phyloP scores from a whole-genome alignment of 805 yeast genomes.

The Ogataea neopini region DNA sequence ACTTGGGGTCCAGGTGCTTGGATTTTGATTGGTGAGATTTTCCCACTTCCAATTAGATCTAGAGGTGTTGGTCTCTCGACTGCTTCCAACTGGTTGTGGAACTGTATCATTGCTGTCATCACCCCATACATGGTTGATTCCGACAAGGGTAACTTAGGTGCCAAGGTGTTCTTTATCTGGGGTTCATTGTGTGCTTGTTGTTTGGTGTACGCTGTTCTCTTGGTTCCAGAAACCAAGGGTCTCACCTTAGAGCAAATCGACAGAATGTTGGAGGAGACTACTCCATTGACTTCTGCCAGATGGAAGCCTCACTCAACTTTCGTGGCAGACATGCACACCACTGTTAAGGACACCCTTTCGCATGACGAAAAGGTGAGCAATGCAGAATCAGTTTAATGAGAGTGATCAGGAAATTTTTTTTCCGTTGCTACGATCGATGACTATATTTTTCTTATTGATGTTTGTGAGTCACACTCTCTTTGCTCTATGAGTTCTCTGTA shows the following conservation, averaged over 20 bases:
- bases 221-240: conserved; percentile 79
- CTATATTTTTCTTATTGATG: background rate
- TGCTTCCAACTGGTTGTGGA: conserved; percentile 79
- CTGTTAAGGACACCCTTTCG: conserved; percentile 5
- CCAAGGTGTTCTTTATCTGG: conserved; percentile 73
- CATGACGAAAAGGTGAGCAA: conserved; percentile 6
- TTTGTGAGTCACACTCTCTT: background rate
- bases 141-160: conserved; percentile 61
- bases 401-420: background rate
- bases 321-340: conserved; percentile 12
- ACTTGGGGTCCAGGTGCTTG: conserved; percentile 86
- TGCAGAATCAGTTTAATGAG: background rate
- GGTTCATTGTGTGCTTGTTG: conserved; percentile 48
- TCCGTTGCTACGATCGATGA: background rate
- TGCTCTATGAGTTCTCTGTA: background rate
- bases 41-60: conserved; percentile 74
- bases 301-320: conserved; percentile 39
- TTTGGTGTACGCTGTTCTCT: conserved; percentile 69
- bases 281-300: conserved; percentile 35
- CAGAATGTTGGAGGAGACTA: conserved; percentile 39
- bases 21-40: conserved; percentile 62
- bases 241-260: conserved; percentile 82
- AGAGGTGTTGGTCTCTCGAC: conserved; percentile 70
- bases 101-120: conserved; percentile 71
- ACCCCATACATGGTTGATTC: conserved; percentile 72